Percentiles rank a stretch among this genome's conserved stretches.
Evolutionary conservation across 202 grass and related monocot species (phyloP).

Genomic region (Zizania palustris): DNA sequence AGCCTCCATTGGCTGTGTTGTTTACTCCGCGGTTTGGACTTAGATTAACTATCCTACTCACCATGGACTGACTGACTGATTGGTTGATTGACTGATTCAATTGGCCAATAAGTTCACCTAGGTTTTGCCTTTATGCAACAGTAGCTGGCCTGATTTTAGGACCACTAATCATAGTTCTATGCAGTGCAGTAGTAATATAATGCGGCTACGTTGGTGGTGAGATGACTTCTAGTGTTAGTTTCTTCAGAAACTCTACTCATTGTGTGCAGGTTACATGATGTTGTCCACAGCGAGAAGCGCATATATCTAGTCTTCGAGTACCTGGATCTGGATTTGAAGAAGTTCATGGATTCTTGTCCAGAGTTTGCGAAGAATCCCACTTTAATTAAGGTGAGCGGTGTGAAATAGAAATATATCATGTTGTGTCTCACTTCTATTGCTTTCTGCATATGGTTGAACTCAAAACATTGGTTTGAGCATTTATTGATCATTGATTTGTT

Average conservation of each 20-base stretch:
- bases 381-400: constrained; percentile 73
- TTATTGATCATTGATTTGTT: constrained; percentile 25
- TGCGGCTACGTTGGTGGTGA: neutral
- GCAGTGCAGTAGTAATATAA: constrained; percentile 3
- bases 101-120: neutral
- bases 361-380: constrained; percentile 86
- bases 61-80: constrained; percentile 11
- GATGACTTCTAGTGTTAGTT: neutral
- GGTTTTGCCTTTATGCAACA: constrained; percentile 41
- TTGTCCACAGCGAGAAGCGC: constrained; percentile 93
- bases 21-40: neutral
- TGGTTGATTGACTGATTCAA: constrained; percentile 5
- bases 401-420: neutral
- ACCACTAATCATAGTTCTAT: neutral
- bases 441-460: constrained; percentile 23
- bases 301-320: constrained; percentile 97
- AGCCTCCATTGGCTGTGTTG: neutral
- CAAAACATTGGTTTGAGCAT: neutral
- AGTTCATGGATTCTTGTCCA: constrained; percentile 96
- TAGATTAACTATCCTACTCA: neutral
- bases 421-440: neutral
- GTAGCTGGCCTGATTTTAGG: constrained; percentile 37
- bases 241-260: constrained; percentile 26
- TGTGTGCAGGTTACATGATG: constrained; percentile 81
- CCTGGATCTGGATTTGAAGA: constrained; percentile 97